A percentile compares a stretch with the other conserved stretches of the same genome.
Conservation (phyloP, 2,329 filamentous ascomycete species). For the Fonsecaea pedrosoi region DNA sequence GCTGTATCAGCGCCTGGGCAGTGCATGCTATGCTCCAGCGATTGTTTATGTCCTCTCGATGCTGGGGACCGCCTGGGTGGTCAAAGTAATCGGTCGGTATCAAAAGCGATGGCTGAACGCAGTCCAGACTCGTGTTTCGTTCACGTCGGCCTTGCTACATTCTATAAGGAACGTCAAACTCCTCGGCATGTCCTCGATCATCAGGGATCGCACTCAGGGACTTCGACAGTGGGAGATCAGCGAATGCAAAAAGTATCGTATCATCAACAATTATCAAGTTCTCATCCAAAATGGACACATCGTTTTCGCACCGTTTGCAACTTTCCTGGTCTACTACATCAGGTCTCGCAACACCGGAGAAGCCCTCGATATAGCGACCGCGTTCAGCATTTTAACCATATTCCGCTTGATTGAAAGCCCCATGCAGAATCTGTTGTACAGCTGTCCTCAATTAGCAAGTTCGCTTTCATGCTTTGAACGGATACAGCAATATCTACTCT, state of each 20-base stretch:
- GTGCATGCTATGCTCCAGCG: constrained; percentile 54
- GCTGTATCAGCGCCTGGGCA: constrained; percentile 50
- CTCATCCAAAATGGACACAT: constrained; percentile 27
- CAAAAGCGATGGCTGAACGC: constrained; percentile 59
- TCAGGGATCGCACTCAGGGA: constrained; percentile 49
- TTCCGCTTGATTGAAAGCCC: constrained; percentile 26
- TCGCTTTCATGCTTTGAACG: constrained; percentile 36
- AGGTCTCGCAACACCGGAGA: constrained; percentile 16
- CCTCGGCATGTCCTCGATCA: constrained; percentile 53
- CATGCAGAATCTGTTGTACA: constrained; percentile 19
- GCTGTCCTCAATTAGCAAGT: constrained; percentile 27
- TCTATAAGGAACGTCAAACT: constrained; percentile 62
- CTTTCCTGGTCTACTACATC: constrained; percentile 33
- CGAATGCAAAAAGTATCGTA: constrained; percentile 51
- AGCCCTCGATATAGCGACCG: constrained; percentile 26
- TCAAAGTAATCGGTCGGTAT: constrained; percentile 43
- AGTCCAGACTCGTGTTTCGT: constrained; percentile 57
- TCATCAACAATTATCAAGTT: constrained; percentile 33
- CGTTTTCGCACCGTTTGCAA: constrained; percentile 35
- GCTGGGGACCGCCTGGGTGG: constrained; percentile 27
- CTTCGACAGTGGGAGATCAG: constrained; percentile 51
- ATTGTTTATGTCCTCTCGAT: constrained; percentile 42
- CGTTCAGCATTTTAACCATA: constrained; percentile 34
- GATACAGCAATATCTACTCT: constrained; percentile 35
- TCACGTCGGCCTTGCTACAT: constrained; percentile 56